Conservation (phyloP, 208 protist species). For the Herpetomonas muscarum region DNA sequence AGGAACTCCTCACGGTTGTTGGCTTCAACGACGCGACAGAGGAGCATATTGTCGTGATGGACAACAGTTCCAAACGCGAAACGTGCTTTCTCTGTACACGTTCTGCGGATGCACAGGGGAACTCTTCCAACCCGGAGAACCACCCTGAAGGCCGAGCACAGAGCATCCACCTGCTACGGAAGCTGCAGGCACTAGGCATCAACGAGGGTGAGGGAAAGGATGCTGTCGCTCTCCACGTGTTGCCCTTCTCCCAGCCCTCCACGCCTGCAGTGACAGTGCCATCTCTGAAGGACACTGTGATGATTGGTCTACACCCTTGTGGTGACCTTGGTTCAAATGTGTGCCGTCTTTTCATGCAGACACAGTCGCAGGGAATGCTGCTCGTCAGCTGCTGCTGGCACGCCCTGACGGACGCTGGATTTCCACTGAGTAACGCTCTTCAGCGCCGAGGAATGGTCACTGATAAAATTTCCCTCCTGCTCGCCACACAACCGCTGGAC, state of each 20-base stretch:
- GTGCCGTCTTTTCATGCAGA: constrained; percentile 60
- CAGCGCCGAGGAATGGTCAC: constrained; percentile 38
- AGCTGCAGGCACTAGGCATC: constrained; percentile 9
- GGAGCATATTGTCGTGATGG: constrained; percentile 35
- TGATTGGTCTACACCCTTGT: constrained; percentile 85
- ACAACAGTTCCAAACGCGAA: constrained; percentile 7
- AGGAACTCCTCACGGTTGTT: constrained; percentile 33
- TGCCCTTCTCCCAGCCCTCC: constrained; percentile 21
- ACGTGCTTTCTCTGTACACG: constrained; percentile 5
- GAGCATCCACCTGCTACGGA: too few relatives aligned
- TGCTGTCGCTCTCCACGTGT: constrained; percentile 33
- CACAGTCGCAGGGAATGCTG: constrained; percentile 50
- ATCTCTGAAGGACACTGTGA: constrained; percentile 54
- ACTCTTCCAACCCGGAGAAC: neutral
- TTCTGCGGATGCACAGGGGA: neutral
- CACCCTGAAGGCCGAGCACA: neutral
- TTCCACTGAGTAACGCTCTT: constrained; percentile 67
- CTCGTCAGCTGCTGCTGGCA: constrained; percentile 92
- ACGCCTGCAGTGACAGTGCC: constrained; percentile 52
- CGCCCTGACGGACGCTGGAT: constrained; percentile 57
- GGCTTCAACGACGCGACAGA: constrained; percentile 56
- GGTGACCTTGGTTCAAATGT: constrained; percentile 84
- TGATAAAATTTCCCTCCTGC: constrained; percentile 55
- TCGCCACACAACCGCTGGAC: constrained; percentile 85
- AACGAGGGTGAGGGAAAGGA: constrained; percentile 13